Evolutionary conservation across 225 moss, liverwort and hornwort genomes (phyloP).

Genomic region (Climacium dendroides): DNA sequence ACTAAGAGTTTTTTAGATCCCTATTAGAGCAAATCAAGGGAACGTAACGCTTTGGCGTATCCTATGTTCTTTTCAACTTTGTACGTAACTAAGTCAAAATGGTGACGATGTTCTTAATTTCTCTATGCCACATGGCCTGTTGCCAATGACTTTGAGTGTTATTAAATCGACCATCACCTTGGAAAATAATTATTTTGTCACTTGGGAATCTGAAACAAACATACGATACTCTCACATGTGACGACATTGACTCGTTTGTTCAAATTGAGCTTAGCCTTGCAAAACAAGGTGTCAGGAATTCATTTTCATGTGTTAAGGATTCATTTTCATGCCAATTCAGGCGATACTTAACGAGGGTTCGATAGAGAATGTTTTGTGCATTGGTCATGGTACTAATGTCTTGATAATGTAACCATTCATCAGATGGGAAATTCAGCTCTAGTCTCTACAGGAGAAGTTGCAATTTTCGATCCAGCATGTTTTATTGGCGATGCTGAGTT

Average conservation of each 20-base stretch:
- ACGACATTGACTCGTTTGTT: background rate
- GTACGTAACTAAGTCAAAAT: background rate
- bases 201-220: background rate
- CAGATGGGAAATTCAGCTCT: slow-evolving; percentile 82
- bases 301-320: background rate
- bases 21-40: background rate
- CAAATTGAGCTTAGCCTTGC: background rate
- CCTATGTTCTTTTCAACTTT: background rate
- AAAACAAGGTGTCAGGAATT: background rate
- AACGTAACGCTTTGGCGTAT: background rate
- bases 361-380: background rate
- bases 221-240: background rate
- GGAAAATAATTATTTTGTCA: background rate
- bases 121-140: background rate
- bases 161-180: no score
- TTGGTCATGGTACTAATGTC: background rate
- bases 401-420: background rate
- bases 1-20: background rate
- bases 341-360: background rate
- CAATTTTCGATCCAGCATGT: slow-evolving; percentile 72
- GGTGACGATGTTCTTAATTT: background rate
- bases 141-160: background rate
- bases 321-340: background rate
- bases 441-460: slow-evolving; percentile 50
- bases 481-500: slow-evolving; percentile 73